Evolutionary conservation across 257 asterid genomes (phyloP), one percentile per base, ranked within the genome.

Genomic region (Solanum infundibuliforme): DNA sequence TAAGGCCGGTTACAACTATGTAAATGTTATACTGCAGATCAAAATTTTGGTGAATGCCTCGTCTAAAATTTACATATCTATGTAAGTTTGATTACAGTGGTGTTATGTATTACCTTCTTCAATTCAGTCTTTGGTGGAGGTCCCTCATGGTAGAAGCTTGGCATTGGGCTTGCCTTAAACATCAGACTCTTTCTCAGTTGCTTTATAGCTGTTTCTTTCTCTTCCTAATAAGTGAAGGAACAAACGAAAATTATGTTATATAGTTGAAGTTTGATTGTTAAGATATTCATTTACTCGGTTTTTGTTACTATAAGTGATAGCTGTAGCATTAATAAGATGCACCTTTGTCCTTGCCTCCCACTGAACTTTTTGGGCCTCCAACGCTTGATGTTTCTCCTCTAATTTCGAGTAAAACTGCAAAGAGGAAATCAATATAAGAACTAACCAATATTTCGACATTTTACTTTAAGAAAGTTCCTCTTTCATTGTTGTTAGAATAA

Each of bases 111-210:
- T 86, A 95, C 99, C 98, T 96, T 96, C 92, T 96, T 95, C 90
- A 95, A 71, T 90, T 96, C 95, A 84, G 83, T 88, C 91, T 94
- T 95, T 12, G 98, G 95, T 23, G 98, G 98, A 10, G 96, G 98
- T 31, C 96, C 98, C 38, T 96, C 99, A 25, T 94, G 94, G 92
- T 96, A 96, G 92, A 96, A 96, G 93, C 95, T 93, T 75, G 99
- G 99, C 99, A 96, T 93, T 18, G 99, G 99, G 91, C 88, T 93
- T 83, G 99, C 99, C 92, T 95, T 96, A 87, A 96, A 96, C 71
- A 72, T 43, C 93, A 96, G 91, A 91, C 92, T 93, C 89, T 91
- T 96, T 87, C 98, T 90, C 81, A 95, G 92, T 92, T 94, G 98
- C 92, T 92, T 95, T 84, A 96, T 92, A 88, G 98, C 95, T 65